Evolutionary conservation across 768 basidiomycete species (phyloP).

Genomic region (Scleroderma citrinum): DNA sequence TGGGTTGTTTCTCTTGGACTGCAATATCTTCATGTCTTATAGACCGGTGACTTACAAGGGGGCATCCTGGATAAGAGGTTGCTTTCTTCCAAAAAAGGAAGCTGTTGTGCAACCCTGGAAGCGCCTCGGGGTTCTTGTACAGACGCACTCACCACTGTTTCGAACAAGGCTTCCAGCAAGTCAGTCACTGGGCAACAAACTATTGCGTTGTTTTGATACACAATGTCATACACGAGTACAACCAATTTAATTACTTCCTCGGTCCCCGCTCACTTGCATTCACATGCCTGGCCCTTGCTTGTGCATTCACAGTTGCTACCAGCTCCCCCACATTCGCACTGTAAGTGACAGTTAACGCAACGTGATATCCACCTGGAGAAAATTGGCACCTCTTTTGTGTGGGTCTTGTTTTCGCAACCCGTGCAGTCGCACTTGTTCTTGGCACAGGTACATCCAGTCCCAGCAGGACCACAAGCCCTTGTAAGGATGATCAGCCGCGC

Average conservation of each 20-base stretch:
- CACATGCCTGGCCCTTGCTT: slow-evolving; percentile 8
- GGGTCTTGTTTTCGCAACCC: slow-evolving; percentile 24
- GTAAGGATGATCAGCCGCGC: not conserved
- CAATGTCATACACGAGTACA: not conserved
- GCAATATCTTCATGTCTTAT: slow-evolving; percentile 2
- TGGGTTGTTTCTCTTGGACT: not conserved
- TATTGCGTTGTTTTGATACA: too few relatives aligned
- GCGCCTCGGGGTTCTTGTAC: too few relatives aligned
- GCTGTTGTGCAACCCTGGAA: not conserved
- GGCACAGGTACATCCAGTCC: slow-evolving; percentile 27
- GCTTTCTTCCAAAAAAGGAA: slow-evolving; percentile 12
- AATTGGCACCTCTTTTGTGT: slow-evolving; percentile 15
- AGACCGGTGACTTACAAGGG: not conserved
- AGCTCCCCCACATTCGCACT: slow-evolving; percentile 21
- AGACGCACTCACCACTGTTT: too few relatives aligned
- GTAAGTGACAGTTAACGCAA: not conserved
- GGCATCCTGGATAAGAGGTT: slow-evolving; percentile 1
- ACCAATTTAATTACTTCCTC: not conserved
- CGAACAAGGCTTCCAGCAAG: too few relatives aligned
- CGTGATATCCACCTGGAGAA: not conserved
- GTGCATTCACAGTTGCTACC: slow-evolving; percentile 15
- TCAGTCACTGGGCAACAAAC: too few relatives aligned
- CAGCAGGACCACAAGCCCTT: slow-evolving; percentile 28
- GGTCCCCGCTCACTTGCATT: slow-evolving; percentile 6
- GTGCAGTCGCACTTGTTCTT: slow-evolving; percentile 27